Evolutionary conservation across 164 flowering plant genomes (phyloP), one percentile per base, ranked within the genome.

Genomic region (Litsea cubeba): DNA sequence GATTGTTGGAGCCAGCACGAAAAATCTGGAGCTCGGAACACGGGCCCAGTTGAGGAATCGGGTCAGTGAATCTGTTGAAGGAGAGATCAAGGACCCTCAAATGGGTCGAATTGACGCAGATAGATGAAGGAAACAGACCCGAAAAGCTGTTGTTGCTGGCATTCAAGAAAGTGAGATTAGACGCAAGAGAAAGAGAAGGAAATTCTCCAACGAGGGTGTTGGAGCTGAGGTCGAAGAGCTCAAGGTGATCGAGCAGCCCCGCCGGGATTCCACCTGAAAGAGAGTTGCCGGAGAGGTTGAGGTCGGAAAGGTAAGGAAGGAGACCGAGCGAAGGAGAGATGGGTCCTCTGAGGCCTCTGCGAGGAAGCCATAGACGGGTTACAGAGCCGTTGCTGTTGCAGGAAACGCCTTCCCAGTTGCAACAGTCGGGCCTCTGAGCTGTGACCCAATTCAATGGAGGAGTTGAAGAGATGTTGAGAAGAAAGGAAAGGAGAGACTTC

Each of bases 321-420:
- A 80, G 82, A 2, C 68, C 76, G n/a, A 85, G 28, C 22, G 85
- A 79, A 12, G 90, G 76, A 3, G 82, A 74, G 58, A 89, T 68
- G 69, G 4, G 24, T 11, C 89, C 93, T 28, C 0, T 28, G 32
- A 89, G 83, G 46, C 86, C 81, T 72, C 82, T 78, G 2, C 69
- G 76, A 2, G 88, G 88, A 3, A 88, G 86, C 72, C 18, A 78
- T 20, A 89, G 74, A 50, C 32, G 71, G 22, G 71, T 79, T 11
- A 89, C 88, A 6, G 86, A 71, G 5, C 79, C 86, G 4, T 69
- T 40, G 1, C 2, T 20, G 71, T 82, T 83, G 72, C 92, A 89
- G 14, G 60, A 32, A 14, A 89, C 49, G 2, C 92, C 92, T 57
- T 84, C 87, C 92, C 92, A 89, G 20, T 3, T 3, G 71, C 92